Base-by-base conservation (phyloP, 257 asterid species). In the Sherardia arvensis region DNA sequence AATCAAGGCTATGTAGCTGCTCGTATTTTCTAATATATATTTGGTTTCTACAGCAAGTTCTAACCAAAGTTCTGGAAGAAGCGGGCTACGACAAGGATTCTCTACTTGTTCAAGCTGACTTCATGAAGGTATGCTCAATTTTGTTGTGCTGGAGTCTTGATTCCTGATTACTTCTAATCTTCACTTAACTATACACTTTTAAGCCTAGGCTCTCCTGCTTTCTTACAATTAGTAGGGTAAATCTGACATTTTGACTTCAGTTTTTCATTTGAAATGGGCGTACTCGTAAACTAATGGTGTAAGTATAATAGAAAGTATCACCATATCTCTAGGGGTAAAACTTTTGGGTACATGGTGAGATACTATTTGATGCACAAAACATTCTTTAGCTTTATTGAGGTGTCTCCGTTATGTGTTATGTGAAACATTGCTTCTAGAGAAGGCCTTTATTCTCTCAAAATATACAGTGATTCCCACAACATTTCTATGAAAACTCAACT, bases 21-120 rank as follows among this genome's bases (percentile, higher is more conserved):
- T 49, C 54, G 25, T 66, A 53, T 9, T 66, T n/a, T 68, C 58
- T 55, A 64, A 45, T 40, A 51, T 22, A 61, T 29, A 18, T 78
- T 66, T 56, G 40, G 4, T 53, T 65, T 23, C 2, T 55, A 65
- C 78, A 91, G 98, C 76, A 77, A 72, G 90, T 91, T 77, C 83
- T 91, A 47, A 55, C 78, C 61, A 84, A 77, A 55, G 96, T 91
- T 80, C 95, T 88, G 21, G 95, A 84, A 79, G 98, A 91, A 81
- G 94, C 98, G 40, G 91, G 96, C 75, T 88, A 85, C 75, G 62
- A 73, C 53, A 84, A 77, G 77, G 91, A 83, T 78, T 81, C 96
- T 45, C 43, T 83, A 53, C 70, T 86, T 55, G 80, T 75, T 70
- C 95, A 77, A 69, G 73, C 91, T 33, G 95, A 91, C 77, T 91